Percentiles rank a stretch among this genome's conserved stretches.
These are phyloP conservation scores for Raddia distichophylla DNA, from an alignment of 176 grass and related monocot genomes.

Conservation along the genomic window DNA sequence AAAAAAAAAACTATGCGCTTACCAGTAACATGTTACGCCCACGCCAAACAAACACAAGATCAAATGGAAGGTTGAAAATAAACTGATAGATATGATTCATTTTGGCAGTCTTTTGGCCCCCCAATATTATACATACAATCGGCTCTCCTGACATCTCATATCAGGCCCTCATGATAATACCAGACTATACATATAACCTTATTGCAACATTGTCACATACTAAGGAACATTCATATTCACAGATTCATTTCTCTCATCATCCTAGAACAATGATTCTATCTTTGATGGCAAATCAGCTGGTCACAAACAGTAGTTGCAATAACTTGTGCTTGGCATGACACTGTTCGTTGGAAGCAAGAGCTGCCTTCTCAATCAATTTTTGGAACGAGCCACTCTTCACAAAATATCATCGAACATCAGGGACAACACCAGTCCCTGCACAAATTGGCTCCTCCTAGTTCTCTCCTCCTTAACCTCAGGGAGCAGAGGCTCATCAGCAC, in stretches of 20 bases:
- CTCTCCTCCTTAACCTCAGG: constrained; percentile 78
- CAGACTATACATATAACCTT: constrained; percentile 48
- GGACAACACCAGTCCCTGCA: constrained; percentile 67
- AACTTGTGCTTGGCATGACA: not conserved
- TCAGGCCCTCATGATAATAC: constrained; percentile 20
- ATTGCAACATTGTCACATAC: constrained; percentile 28
- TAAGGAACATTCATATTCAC: constrained; percentile 46
- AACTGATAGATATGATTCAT: constrained; percentile 8
- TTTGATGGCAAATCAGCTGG: constrained; percentile 11
- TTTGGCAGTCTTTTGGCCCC: not conserved
- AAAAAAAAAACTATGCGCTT: not conserved
- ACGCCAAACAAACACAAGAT: not conserved
- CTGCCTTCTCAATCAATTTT: constrained; percentile 15
- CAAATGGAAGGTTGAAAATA: constrained; percentile 12
- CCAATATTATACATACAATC: constrained; percentile 42
- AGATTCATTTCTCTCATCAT: constrained; percentile 26
- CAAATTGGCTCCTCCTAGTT: constrained; percentile 72
- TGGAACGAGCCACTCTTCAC: constrained; percentile 27
- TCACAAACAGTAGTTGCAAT: constrained; percentile 1
- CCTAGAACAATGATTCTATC: constrained; percentile 25
- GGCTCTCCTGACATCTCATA: constrained; percentile 10
- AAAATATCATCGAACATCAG: constrained; percentile 70
- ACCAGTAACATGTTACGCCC: not conserved
- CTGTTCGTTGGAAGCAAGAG: constrained; percentile 9
- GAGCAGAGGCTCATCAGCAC: constrained; percentile 57